These are phyloP conservation scores for Fusarium nelsonii DNA, from an alignment of 2,329 filamentous ascomycete genomes.

Conservation along the genomic window DNA sequence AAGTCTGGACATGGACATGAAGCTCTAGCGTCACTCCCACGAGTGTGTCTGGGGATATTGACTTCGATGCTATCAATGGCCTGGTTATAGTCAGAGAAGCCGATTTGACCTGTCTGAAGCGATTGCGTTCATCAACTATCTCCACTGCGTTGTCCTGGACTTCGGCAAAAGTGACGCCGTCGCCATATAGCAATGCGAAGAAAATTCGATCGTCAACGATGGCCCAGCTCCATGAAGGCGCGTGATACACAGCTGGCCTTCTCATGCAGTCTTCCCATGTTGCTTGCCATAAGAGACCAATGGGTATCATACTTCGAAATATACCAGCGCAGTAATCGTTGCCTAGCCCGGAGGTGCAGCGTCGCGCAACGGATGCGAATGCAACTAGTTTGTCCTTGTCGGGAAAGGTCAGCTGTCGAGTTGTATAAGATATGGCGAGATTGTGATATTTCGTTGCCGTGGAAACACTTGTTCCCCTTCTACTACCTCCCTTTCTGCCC, in stretches of 20 bases:
- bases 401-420: not conserved
- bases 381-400: slow-evolving; percentile 9
- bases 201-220: not conserved
- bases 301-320: not conserved
- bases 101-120: not conserved
- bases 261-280: accelerated
- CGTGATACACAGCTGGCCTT: not conserved
- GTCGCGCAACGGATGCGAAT: not conserved
- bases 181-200: not conserved
- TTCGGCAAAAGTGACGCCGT: not conserved
- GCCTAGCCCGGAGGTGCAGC: not conserved
- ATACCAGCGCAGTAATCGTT: not conserved
- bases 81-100: not conserved
- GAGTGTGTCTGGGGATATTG: not conserved
- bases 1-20: no score
- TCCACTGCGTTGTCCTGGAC: not conserved
- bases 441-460: no score
- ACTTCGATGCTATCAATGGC: not conserved
- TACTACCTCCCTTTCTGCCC: no score
- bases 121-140: not conserved
- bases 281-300: not conserved
- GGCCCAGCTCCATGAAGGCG: slow-evolving; percentile 10
- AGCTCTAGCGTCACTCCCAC: not conserved
- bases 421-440: no score
- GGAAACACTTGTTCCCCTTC: no score